Conservation (phyloP, 164 flowering plant genomes). For the Chloranthus sessilifolius region DNA sequence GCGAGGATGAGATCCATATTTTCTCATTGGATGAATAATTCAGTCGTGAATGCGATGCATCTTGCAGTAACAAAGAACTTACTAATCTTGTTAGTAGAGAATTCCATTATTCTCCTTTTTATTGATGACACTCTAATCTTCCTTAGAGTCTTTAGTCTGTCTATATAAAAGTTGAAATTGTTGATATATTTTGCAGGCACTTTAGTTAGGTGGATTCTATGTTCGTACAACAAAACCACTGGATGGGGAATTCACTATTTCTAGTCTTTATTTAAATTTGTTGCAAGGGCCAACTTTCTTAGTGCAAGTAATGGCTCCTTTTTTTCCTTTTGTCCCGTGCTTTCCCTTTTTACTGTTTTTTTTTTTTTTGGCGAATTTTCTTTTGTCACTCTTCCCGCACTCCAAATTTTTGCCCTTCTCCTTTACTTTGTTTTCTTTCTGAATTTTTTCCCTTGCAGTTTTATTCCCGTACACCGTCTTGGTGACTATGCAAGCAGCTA, state of each 20-base stretch:
- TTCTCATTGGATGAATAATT: constrained; percentile 42
- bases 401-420: too few relatives aligned
- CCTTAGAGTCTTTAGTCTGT: constrained; percentile 2
- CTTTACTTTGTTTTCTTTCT: too few relatives aligned
- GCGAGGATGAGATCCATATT: constrained; percentile 47
- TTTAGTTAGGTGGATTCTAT: constrained; percentile 85
- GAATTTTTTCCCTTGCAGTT: too few relatives aligned
- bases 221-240: constrained; percentile 28
- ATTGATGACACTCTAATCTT: background rate
- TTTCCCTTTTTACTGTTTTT: too few relatives aligned
- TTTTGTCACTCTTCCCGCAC: too few relatives aligned
- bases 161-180: background rate
- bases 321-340: too few relatives aligned
- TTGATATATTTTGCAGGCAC: constrained; percentile 45
- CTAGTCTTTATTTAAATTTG: too few relatives aligned
- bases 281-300: too few relatives aligned
- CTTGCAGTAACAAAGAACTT: constrained; percentile 47
- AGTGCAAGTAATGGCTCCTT: too few relatives aligned
- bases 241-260: constrained; percentile 48
- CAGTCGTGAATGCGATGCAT: constrained; percentile 24
- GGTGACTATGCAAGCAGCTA: too few relatives aligned
- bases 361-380: too few relatives aligned
- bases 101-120: background rate
- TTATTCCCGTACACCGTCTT: too few relatives aligned
- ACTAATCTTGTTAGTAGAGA: constrained; percentile 50